Evolutionary conservation across 257 asterid species (phyloP).

Genomic region (Gentiana straminea): DNA sequence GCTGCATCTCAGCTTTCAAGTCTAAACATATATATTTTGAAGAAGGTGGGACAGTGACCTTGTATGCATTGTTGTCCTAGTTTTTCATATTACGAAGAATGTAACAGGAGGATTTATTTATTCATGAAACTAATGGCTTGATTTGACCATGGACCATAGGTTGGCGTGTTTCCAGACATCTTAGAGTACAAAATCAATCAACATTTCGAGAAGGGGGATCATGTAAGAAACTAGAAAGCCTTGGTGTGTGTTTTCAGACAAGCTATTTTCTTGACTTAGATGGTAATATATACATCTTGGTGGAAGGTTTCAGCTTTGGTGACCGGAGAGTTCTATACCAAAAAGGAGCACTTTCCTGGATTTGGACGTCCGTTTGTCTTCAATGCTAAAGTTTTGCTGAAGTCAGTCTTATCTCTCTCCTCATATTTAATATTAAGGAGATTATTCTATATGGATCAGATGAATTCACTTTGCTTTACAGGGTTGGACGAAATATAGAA

Average conservation of each 20-base stretch:
- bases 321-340: constrained; percentile 88
- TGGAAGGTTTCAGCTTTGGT: constrained; percentile 96
- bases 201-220: constrained; percentile 85
- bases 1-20: constrained; percentile 57
- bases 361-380: constrained; percentile 88
- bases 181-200: constrained; percentile 62
- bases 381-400: constrained; percentile 65
- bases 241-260: constrained; percentile 16
- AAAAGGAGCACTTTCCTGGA: constrained; percentile 95
- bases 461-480: constrained; percentile 8
- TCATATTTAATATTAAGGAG: neutral
- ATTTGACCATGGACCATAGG: constrained; percentile 22
- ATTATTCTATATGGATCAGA: constrained; percentile 5
- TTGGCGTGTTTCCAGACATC: constrained; percentile 88
- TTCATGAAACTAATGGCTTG: neutral
- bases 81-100: neutral
- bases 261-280: constrained; percentile 16
- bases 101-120: too few species aligned
- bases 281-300: constrained; percentile 38
- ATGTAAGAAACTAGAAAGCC: constrained; percentile 32
- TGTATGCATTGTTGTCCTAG: neutral
- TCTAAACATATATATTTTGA: constrained; percentile 52
- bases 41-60: constrained; percentile 39
- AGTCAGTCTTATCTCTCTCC: constrained; percentile 36
- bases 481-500: constrained; percentile 73